These are phyloP conservation scores for Anaeramoeba flamelloides DNA, from an alignment of 78 protist species.

Conservation along the genomic window DNA sequence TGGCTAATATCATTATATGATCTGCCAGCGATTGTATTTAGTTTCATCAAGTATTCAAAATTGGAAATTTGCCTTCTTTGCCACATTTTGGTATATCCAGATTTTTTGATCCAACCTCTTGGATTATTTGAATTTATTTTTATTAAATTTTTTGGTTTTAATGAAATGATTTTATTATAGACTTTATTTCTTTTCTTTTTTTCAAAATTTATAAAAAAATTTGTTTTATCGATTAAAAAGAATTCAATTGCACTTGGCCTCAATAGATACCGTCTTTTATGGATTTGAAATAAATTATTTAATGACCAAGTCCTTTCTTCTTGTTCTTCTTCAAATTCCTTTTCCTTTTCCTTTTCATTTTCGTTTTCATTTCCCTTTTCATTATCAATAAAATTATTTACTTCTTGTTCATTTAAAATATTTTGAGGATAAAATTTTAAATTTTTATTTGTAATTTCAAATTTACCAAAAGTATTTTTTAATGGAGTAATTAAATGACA, in stretches of 20 bases:
- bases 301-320: neutral
- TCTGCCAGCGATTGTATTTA: neutral
- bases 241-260: neutral
- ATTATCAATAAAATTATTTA: neutral
- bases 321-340: neutral
- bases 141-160: neutral
- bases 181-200: neutral
- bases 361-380: neutral
- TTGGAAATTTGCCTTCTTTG: neutral
- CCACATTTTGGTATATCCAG: neutral
- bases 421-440: neutral
- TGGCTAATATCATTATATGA: neutral
- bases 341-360: no score
- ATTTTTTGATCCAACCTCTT: neutral
- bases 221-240: neutral
- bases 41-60: neutral
- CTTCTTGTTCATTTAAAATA: neutral
- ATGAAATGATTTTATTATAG: neutral
- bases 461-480: neutral
- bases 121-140: neutral
- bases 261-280: neutral
- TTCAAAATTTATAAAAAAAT: neutral
- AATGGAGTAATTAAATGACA: neutral
- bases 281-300: neutral
- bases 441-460: neutral